phyloP scores from a whole-genome alignment of 2,329 filamentous ascomycete genomes.

The Alternaria triticina region DNA sequence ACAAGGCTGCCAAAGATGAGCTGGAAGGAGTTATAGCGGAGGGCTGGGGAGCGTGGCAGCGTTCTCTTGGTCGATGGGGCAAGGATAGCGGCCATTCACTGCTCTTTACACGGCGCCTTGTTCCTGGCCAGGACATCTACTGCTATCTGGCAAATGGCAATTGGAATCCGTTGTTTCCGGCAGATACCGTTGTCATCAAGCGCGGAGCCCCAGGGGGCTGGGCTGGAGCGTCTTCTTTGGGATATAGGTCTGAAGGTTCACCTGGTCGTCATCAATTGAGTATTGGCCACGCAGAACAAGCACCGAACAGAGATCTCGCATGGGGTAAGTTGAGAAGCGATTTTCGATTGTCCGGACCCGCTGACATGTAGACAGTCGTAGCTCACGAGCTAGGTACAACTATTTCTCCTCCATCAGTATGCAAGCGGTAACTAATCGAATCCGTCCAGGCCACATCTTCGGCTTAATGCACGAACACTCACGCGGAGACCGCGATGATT shows the following conservation, averaged over 20 bases:
- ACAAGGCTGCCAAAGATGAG: not conserved
- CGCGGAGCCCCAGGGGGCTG: not conserved
- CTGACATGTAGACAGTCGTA: not conserved
- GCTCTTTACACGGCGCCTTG: not conserved
- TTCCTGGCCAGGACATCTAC: not conserved
- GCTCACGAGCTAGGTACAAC: not conserved
- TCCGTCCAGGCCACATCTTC: not conserved
- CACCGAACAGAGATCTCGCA: not conserved
- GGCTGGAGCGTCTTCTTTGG: not conserved
- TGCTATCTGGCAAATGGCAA: not conserved
- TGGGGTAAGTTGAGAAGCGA: not conserved
- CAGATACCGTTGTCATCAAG: not conserved
- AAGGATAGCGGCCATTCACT: not conserved
- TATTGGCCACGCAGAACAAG: not conserved
- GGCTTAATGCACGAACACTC: slow-evolving; percentile 3
- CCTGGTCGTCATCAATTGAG: not conserved
- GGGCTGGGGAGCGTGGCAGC: not conserved
- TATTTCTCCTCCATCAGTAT: not conserved
- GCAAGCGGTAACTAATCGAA: not conserved
- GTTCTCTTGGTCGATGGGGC: not conserved
- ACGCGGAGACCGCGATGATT: slow-evolving; percentile 1
- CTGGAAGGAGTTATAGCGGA: not conserved
- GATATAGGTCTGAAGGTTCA: not conserved
- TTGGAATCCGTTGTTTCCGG: not conserved
- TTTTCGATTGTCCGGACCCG: not conserved